Evolutionary conservation across 352 stramenopile species (phyloP), one percentile per base, ranked within the genome.

Genomic region (Thalassiosira mediterranea): DNA sequence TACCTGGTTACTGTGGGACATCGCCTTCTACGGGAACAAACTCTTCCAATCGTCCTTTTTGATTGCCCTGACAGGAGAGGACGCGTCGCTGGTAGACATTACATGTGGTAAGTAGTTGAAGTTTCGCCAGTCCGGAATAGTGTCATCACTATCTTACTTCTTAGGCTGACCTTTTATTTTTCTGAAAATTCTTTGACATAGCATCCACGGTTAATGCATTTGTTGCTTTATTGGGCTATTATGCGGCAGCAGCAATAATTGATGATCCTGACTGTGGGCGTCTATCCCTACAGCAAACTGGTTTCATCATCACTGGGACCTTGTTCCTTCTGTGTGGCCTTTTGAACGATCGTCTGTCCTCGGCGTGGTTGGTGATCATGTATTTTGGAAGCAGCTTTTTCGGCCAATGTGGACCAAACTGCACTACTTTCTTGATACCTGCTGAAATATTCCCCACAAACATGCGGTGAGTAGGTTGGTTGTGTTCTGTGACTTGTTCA

Each of bases 381-480:
- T 93, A 93, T 63, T 81, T 91, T 34, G 62, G 70, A 25, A 84
- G 66, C 34, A 86, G 73, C 13, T 92, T 93, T 65, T 90, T 90
- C 62, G 88, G 88, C 11, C 86, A 93, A 53, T 80, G 86, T 19
- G 88, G 86, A 21, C 88, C 88, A 3, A 93, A 93, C 53, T 90
- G 78, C 54, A 94, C 92, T 26, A 96, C 92, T 3, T 96, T 96
- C 78, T 89, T 97, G 15, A 89, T 97, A 80, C 93, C 94, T 0
- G 93, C 94, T 0, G 94, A 97, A 78, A 94, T 96, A 1, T 95
- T 95, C 72, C 91, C 91, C 59, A 97, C 94, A 4, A 85, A 94
- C n/a, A n/a, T n/a, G n/a, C n/a, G n/a, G 47, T 56, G 47, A 56
- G 47, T 56, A n/a, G 40, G 28, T 53, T 10, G 26, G n/a, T 23